phyloP scores from a whole-genome alignment of 1,284 basidiomycete species.

The Apiotrichum siamense region DNA sequence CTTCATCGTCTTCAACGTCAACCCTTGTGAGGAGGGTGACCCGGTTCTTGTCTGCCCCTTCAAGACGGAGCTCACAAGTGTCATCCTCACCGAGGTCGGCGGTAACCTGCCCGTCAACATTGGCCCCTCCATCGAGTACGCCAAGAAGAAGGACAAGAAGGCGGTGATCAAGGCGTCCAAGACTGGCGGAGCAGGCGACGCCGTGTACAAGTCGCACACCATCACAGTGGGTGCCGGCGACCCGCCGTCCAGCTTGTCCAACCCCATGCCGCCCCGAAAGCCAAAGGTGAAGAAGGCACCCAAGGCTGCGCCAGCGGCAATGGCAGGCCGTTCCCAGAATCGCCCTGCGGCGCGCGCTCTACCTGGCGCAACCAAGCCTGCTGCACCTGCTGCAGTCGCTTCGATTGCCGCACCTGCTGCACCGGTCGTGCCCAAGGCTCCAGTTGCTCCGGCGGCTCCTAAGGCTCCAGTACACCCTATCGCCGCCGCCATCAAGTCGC shows the following conservation, averaged over 20 bases:
- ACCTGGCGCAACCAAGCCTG: conserved; percentile 45
- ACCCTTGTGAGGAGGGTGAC: conserved; percentile 81
- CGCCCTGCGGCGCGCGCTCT: conserved; percentile 42
- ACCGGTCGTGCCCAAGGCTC: background rate
- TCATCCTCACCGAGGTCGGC: conserved; percentile 73
- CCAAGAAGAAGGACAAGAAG: conserved; percentile 97
- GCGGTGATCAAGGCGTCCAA: conserved; percentile 81
- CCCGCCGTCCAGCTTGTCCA: conserved; percentile 69
- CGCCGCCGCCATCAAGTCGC: background rate
- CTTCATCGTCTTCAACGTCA: conserved; percentile 80
- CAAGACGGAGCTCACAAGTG: conserved; percentile 90
- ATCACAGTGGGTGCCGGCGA: conserved; percentile 87
- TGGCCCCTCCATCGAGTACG: conserved; percentile 75
- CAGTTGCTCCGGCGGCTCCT: background rate
- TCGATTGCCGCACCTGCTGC: conserved; percentile 15
- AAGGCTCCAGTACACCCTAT: background rate
- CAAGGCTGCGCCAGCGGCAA: conserved; percentile 37
- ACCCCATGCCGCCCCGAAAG: conserved; percentile 80
- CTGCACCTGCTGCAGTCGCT: conserved; percentile 37
- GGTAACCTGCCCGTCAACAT: conserved; percentile 70
- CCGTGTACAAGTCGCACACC: conserved; percentile 88
- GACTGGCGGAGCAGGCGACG: conserved; percentile 80
- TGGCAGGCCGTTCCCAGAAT: conserved; percentile 27
- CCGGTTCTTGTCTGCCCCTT: conserved; percentile 85
- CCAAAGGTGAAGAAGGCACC: conserved; percentile 49